These are phyloP conservation scores for Cladobotryum protrusum DNA, from an alignment of 2,329 filamentous ascomycete species.

Conservation along the genomic window DNA sequence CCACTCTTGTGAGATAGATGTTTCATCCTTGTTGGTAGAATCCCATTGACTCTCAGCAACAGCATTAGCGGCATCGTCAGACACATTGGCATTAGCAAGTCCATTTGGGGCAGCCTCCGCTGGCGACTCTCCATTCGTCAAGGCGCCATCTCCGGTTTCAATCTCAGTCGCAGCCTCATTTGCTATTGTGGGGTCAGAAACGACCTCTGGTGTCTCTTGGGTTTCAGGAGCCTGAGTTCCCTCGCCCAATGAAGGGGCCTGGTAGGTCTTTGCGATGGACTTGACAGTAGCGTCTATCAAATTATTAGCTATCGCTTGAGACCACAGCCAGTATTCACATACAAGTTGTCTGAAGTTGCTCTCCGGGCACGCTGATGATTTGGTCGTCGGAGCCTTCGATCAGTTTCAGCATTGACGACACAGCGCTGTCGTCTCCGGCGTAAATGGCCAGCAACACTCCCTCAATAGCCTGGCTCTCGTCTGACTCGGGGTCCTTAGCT, in stretches of 20 bases:
- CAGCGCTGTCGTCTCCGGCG: slow-evolving; percentile 64
- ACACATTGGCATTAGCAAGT: slow-evolving; percentile 45
- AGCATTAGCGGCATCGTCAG: slow-evolving; percentile 49
- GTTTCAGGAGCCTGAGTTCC: slow-evolving; percentile 27
- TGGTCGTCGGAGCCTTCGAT: slow-evolving; percentile 65
- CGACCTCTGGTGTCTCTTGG: slow-evolving; percentile 27
- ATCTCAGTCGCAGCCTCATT: slow-evolving; percentile 65
- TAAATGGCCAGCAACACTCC: slow-evolving; percentile 74
- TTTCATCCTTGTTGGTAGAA: slow-evolving; percentile 32
- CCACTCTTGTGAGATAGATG: slow-evolving; percentile 58
- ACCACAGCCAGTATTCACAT: slow-evolving; percentile 12
- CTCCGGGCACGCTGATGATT: slow-evolving; percentile 57
- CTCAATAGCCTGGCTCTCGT: slow-evolving; percentile 76
- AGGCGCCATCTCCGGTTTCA: slow-evolving; percentile 38
- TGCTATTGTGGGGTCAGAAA: slow-evolving; percentile 60
- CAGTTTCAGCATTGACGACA: slow-evolving; percentile 69
- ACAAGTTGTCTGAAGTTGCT: slow-evolving; percentile 66
- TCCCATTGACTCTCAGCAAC: slow-evolving; percentile 67
- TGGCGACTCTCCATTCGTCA: slow-evolving; percentile 36
- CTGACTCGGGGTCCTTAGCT: slow-evolving; percentile 55
- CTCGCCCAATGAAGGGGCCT: slow-evolving; percentile 33
- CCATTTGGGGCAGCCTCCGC: slow-evolving; percentile 34
- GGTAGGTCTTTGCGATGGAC: slow-evolving; percentile 48
- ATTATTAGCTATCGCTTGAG: slow-evolving; percentile 14
- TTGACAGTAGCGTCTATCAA: slow-evolving; percentile 31